A percentile compares a stretch with the other conserved stretches of the same genome.
Evolutionary conservation across 371 early-diverging fungal genomes (phyloP).

Genomic region (Funneliformis caledonium): DNA sequence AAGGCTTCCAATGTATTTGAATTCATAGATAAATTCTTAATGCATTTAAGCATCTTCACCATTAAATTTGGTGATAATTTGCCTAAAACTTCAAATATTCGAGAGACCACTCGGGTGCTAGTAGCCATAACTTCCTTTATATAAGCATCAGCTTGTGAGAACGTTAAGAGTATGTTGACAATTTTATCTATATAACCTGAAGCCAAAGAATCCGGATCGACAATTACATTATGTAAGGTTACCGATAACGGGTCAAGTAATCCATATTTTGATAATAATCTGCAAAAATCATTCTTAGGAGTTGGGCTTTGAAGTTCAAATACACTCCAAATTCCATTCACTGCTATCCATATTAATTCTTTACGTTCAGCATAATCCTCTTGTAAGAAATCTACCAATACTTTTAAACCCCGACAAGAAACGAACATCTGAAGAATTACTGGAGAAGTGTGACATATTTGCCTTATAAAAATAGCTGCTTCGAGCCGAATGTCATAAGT

Average conservation of each 20-base stretch:
- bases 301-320: conserved; percentile 59
- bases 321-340: conserved; percentile 56
- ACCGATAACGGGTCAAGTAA: conserved; percentile 54
- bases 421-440: conserved; percentile 61
- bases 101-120: conserved; percentile 41
- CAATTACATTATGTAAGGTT: conserved; percentile 46
- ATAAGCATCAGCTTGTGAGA: conserved; percentile 57
- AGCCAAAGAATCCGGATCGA: conserved; percentile 47
- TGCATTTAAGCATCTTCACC: conserved; percentile 57
- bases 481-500: conserved; percentile 49
- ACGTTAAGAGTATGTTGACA: conserved; percentile 53
- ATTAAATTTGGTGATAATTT: conserved; percentile 45
- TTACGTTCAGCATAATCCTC: conserved; percentile 52
- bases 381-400: conserved; percentile 54
- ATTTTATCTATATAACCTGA: conserved; percentile 50
- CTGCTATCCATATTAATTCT: conserved; percentile 57
- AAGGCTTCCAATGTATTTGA: conserved; percentile 56
- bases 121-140: conserved; percentile 59
- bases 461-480: conserved; percentile 55
- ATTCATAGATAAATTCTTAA: conserved; percentile 65
- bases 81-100: conserved; percentile 51
- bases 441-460: conserved; percentile 52
- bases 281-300: conserved; percentile 63
- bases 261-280: conserved; percentile 56
- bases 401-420: conserved; percentile 58